Evolutionary conservation across 208 protist genomes (phyloP), one percentile per base, ranked within the genome.

Genomic region (Wallacemonas collosoma): DNA sequence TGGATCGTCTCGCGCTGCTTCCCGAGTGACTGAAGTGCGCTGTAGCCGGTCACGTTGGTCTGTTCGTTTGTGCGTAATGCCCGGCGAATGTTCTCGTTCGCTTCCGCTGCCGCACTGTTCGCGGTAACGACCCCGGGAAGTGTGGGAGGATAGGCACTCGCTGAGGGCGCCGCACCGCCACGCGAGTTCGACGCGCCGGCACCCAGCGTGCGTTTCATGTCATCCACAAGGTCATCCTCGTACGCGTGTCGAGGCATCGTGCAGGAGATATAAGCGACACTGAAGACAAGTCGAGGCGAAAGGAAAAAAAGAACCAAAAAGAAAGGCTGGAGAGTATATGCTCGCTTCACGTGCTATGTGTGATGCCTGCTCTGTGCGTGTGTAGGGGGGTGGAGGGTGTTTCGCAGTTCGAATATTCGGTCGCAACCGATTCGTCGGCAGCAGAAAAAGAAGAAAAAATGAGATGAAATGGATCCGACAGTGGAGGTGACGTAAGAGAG

Each of bases 1-100:
- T 81, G 77, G 48, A 94, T 90, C 2, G 81, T 85, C 70, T 94
- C 89, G 1, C 79, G 68, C 76, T 94, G 89, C 71, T 83, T 82
- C 0, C 89, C 86, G 11, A 94, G 78, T 11, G 79, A 79, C 60
- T 90, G 84, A 54, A 94, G 43, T 1, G 89, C 91, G 14, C 78
- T 76, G 77, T 92, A 90, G 55, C 89, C 89, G 12, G 80, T 81
- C 56, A 72, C 77, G 68, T 94, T 88, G 2, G 89, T 92, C 26
- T 77, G 4, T 65, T 92, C 85, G 66, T 75, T 92, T 14, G 74
- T 81, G 43, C 75, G 75, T 41, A 94, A 69, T 26, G 89, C 89
- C 43, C 89, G 86, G 40, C 85, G 63, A 14, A 94, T 58, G 64
- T 91, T 94, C 53, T 79, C 80, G 60, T 81, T 84, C 0, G 86